A percentile compares a stretch with the other conserved stretches of the same genome.
phyloP scores from a whole-genome alignment of 257 asterid species.

The Echium plantagineum region DNA sequence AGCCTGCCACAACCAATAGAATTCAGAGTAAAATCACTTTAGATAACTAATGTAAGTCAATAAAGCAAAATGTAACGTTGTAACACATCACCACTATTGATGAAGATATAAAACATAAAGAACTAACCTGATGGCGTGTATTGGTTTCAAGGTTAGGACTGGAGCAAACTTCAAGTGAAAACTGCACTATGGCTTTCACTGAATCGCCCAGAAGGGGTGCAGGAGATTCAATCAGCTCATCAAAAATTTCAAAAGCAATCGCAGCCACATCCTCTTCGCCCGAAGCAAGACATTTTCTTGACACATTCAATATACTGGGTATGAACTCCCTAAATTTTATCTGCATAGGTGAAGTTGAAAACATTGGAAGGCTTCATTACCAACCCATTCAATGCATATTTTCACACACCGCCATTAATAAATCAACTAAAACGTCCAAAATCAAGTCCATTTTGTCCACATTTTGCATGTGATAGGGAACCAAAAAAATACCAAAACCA shows the following conservation, averaged over 20 bases:
- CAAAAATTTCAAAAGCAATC: constrained; percentile 96
- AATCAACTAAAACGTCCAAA: not conserved
- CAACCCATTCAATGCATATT: not conserved
- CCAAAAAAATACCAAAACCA: not conserved
- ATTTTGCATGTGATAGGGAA: not conserved
- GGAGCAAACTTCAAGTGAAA: constrained; percentile 94
- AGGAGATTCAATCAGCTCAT: constrained; percentile 97
- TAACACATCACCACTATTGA: not conserved
- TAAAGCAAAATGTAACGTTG: constrained; percentile 1
- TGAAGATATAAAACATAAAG: constrained; percentile 5
- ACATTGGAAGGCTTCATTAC: not conserved
- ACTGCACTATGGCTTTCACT: constrained; percentile 84
- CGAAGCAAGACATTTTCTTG: constrained; percentile 94
- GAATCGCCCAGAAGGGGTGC: constrained; percentile 99
- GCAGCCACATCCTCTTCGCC: constrained; percentile 96
- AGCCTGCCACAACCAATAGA: constrained; percentile 38
- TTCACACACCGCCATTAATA: not conserved
- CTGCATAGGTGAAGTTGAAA: constrained; percentile 25
- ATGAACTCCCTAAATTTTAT: constrained; percentile 87
- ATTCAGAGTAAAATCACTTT: not conserved
- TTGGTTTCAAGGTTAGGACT: constrained; percentile 66
- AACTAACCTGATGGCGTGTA: constrained; percentile 89
- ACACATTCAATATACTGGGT: constrained; percentile 90
- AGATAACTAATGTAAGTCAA: constrained; percentile 6
- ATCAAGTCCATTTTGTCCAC: not conserved